phyloP scores from a whole-genome alignment of 2,329 filamentous ascomycete genomes.

The Rhynchosporium graminicola region DNA sequence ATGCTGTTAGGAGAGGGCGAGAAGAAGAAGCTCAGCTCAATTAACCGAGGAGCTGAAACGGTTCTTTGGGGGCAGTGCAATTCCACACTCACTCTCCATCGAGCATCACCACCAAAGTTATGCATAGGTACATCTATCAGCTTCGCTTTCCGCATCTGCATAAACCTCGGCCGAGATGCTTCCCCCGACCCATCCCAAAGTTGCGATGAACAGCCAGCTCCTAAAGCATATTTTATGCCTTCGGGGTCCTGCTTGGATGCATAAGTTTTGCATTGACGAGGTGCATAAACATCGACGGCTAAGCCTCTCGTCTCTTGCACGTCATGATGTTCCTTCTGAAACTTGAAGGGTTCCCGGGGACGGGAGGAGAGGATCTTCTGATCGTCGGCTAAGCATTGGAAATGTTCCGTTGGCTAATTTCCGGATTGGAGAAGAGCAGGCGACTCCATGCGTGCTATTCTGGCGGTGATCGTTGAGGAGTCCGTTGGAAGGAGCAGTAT shows the following conservation, averaged over 20 bases:
- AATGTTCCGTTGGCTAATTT: constrained; percentile 2
- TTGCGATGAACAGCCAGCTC: constrained; percentile 5
- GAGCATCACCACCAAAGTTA: neutral
- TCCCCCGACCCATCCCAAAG: neutral
- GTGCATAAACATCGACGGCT: constrained; percentile 6
- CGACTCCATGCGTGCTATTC: neutral
- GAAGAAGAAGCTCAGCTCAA: neutral
- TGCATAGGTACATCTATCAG: neutral
- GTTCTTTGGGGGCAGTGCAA: constrained; percentile 12
- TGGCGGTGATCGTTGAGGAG: neutral
- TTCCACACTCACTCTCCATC: neutral
- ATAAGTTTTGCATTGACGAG: neutral
- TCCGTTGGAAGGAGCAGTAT: neutral
- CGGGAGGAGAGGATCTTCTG: neutral
- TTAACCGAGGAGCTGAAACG: neutral
- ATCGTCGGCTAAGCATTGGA: constrained; percentile 9
- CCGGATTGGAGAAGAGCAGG: neutral
- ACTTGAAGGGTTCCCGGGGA: neutral
- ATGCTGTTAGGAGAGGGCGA: constrained; percentile 4
- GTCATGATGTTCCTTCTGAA: constrained; percentile 1
- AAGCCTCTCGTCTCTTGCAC: neutral
- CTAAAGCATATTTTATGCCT: constrained; percentile 1
- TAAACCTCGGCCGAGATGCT: neutral
- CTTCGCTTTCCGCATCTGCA: neutral
- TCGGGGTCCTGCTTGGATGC: neutral